Base-by-base conservation (phyloP, 2,329 filamentous ascomycete genomes). In the Aspergillus carbonarius region DNA sequence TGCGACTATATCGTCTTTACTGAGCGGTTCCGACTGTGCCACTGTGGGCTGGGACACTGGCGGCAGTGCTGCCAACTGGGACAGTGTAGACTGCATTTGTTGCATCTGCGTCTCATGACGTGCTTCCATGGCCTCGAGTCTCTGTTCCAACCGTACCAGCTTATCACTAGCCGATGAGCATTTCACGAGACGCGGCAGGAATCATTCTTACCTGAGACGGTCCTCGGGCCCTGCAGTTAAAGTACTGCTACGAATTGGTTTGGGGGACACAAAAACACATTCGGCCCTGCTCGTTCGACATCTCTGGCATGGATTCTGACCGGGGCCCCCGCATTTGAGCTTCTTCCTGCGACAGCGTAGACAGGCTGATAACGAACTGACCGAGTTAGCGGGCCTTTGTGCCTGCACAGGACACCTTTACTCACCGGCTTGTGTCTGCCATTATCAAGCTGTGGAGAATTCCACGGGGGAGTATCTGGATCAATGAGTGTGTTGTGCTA, bases 321-420 rank as follows among this genome's bases (percentile, higher is more conserved):
- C 25, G 3, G 52, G 52, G 13, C 52, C 52, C 9, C 52, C 52
- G 23, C 52, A 54, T 47, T 54, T 54, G 39, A 54, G 39, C 27
- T 47, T 47, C 20, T 47, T 20, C 10, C 42, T 17, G 20, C 52
- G 39, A 27, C 52, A 54, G 5, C 39, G 37, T 15, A 54, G 10
- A 34, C 52, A 54, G 3, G 52, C 52, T 12, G 40, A 54, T 20
- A 54, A 17, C 5, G 52, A 54, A 39, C 52, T 54, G 37, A 27
- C 30, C 30, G 30, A 32, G 30, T 32, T 32, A 32, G 30, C 30
- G 30, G 30, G 30, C 8, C 7, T 10, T 32, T 32, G 30, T 10
- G 30, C 3, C 4, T 10, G 2, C 10, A 32, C 2, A 9, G 2
- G 9, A 7, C 9, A 3, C 10, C 30, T 12, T 32, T 12, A 9